A percentile compares a stretch with the other conserved stretches of the same genome.
These are phyloP conservation scores for Boletus reticuloceps DNA, from an alignment of 768 basidiomycete genomes.

Conservation along the genomic window DNA sequence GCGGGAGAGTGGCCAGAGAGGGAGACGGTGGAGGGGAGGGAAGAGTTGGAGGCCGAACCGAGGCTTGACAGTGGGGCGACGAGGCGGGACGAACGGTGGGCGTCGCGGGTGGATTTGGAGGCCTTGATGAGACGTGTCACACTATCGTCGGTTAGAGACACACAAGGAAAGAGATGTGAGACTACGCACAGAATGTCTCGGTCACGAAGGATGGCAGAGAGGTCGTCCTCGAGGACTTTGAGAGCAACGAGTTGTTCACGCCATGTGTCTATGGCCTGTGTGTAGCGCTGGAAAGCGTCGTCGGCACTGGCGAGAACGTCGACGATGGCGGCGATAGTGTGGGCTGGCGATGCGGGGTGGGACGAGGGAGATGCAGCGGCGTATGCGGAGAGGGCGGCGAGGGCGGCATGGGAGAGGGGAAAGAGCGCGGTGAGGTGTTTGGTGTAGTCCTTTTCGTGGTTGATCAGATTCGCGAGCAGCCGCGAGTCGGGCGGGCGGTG, in stretches of 20 bases:
- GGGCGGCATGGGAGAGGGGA: constrained; percentile 55
- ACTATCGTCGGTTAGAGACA: constrained; percentile 33
- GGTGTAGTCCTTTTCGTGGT: constrained; percentile 69
- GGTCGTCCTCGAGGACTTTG: constrained; percentile 70
- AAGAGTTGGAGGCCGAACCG: constrained; percentile 45
- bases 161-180: neutral
- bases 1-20: constrained; percentile 13
- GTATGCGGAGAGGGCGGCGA: constrained; percentile 69
- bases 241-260: constrained; percentile 56
- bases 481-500: constrained; percentile 73
- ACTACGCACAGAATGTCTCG: constrained; percentile 74
- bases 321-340: constrained; percentile 41
- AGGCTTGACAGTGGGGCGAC: constrained; percentile 19
- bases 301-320: constrained; percentile 61
- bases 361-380: constrained; percentile 60
- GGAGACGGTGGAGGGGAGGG: constrained; percentile 35
- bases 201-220: constrained; percentile 62
- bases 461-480: constrained; percentile 63
- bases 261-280: constrained; percentile 61
- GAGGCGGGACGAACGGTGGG: constrained; percentile 30
- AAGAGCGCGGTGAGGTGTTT: constrained; percentile 59
- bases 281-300: constrained; percentile 64
- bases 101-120: constrained; percentile 53
- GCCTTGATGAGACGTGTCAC: constrained; percentile 79
- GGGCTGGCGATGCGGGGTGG: constrained; percentile 16